Base-by-base conservation (phyloP, 2,329 filamentous ascomycete species). In the Alternaria arborescens region DNA sequence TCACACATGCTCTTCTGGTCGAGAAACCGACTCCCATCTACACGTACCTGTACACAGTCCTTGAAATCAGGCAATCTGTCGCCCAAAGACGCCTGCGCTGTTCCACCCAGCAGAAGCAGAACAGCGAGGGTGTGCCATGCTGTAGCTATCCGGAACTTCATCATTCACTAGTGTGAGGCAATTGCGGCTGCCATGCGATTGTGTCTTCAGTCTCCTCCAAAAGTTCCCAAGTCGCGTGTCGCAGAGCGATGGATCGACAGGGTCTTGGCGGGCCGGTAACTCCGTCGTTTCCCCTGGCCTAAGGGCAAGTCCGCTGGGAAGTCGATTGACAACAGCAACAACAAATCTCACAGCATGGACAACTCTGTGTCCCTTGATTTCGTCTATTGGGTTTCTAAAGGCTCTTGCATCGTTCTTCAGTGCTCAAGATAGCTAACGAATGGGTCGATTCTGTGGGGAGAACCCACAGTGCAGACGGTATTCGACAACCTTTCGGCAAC, bases 31-130 rank as follows among this genome's bases (percentile, higher is more conserved):
- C 4, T 30, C 28, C 28, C 28, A 5, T 7, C 38, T 82, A 38
- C 46, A 50, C 46, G 46, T 82, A 97, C 94, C 84, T 92, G 81
- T 54, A 98, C 87, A 77, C 95, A 99, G 78, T 93, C 85, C 75
- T 85, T 86, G 78, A 99, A 99, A 73, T 97, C 93, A 18, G 92
- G 92, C 61, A 97, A 83, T 56, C 88, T 86, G 79, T 99, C 95
- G 67, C 95, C 95, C 50, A 89, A 72, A 5, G 94, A 97, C 28
- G 93, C 95, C 55, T 83, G 79, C 16, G 83, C 79, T 22, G 72
- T 71, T 41, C 76, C 76, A 56, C 44, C 46, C 62, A 74, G 52
- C 74, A 76, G 55, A 72, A 68, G 67, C 48, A 75, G 22, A 6
- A 73, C 34, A 36, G 67, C 67, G 59, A 66, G 16, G n/a, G 56